Conservation (phyloP, 2,329 filamentous ascomycete genomes). For the Alternaria sp. region DNA sequence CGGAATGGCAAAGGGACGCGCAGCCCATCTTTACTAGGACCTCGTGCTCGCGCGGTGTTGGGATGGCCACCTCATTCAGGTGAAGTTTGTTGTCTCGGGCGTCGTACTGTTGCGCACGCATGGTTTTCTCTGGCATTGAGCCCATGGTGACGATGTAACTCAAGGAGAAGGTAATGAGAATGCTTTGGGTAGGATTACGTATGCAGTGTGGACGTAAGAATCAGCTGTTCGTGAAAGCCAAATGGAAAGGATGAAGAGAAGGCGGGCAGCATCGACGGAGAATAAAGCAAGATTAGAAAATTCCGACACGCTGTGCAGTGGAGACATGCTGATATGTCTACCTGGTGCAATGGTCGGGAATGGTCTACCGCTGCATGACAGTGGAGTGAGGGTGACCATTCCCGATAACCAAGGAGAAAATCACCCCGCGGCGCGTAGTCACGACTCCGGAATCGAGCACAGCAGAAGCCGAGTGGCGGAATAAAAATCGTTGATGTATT, state of each 20-base stretch:
- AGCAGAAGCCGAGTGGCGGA: not conserved
- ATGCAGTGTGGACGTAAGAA: not conserved
- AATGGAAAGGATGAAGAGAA: not conserved
- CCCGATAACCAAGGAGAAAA: constrained; percentile 6
- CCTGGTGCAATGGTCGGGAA: constrained; percentile 15
- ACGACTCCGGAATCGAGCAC: not conserved
- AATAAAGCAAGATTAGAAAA: constrained; percentile 1
- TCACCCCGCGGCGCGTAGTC: constrained; percentile 10
- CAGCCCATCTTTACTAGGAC: constrained; percentile 51
- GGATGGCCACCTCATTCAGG: constrained; percentile 57
- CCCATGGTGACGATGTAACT: constrained; percentile 16
- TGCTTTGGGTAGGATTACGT: not conserved
- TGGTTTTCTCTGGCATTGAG: constrained; percentile 29
- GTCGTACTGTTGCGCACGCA: constrained; percentile 45
- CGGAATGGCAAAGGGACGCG: constrained; percentile 53
- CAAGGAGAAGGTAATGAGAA: not conserved
- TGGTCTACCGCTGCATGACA: constrained; percentile 14
- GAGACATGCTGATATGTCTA: constrained; percentile 7
- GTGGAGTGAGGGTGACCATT: constrained; percentile 21
- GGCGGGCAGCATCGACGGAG: not conserved
- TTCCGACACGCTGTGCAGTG: constrained; percentile 2
- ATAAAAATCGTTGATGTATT: constrained; percentile 6
- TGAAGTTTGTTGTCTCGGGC: constrained; percentile 47
- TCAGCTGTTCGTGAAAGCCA: not conserved
- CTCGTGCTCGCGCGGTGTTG: constrained; percentile 53